These are phyloP conservation scores for Kurtzmaniella quercitrusa DNA, from an alignment of 1,139 yeast species.

Conservation along the genomic window DNA sequence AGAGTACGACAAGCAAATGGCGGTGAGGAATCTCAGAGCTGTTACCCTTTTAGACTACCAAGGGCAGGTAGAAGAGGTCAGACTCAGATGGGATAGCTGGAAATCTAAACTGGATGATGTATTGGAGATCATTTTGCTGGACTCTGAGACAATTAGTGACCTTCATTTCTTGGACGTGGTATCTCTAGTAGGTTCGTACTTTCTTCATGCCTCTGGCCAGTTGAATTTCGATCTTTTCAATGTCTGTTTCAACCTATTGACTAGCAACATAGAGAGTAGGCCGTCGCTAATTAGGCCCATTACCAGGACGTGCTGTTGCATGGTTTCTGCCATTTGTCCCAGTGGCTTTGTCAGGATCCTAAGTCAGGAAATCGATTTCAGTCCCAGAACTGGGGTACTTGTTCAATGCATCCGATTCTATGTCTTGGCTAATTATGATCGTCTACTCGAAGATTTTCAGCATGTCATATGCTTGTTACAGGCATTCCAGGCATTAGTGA, in stretches of 20 bases:
- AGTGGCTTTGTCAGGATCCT: not conserved
- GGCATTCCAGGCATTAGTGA: not conserved
- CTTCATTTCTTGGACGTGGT: not conserved
- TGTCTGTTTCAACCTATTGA: not conserved
- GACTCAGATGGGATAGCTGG: not conserved
- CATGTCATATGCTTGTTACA: not conserved
- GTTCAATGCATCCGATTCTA: conserved; percentile 1
- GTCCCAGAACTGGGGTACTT: not conserved
- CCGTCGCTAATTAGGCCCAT: not conserved
- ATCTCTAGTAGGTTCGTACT: not conserved
- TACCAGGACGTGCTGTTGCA: not conserved
- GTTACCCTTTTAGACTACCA: not conserved
- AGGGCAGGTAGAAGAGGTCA: not conserved
- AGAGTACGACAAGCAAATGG: not conserved
- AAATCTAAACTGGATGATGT: conserved; percentile 12
- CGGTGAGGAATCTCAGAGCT: not conserved
- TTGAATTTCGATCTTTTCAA: not conserved
- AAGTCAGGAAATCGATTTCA: not conserved
- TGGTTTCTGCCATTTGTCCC: not conserved
- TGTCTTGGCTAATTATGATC: not conserved
- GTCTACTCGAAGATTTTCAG: not conserved
- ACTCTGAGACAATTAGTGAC: not conserved
- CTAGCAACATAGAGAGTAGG: not conserved
- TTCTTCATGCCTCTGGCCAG: not conserved
- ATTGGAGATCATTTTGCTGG: not conserved